Percentiles rank a stretch among this genome's conserved stretches.
These are phyloP conservation scores for Pseudocercospora vitis DNA, from an alignment of 2,329 filamentous ascomycete species.

Conservation along the genomic window DNA sequence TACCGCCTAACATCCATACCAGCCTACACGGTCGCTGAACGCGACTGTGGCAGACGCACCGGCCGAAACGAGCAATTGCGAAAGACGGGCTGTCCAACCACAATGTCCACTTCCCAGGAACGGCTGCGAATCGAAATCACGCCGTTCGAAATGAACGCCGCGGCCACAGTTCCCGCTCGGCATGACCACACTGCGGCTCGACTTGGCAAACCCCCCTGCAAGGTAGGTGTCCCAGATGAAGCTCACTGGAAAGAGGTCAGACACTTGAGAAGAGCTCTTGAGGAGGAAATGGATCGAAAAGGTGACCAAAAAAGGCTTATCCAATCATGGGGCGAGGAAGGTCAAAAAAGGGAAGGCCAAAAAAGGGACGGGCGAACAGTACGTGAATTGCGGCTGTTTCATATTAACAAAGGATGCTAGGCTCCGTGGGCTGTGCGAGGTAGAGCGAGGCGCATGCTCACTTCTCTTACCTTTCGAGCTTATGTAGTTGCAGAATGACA, in stretches of 20 bases:
- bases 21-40: background rate
- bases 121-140: background rate
- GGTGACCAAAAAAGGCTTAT: background rate
- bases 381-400: slow-evolving; percentile 2
- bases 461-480: slow-evolving; percentile 7
- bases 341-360: background rate
- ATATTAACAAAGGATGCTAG: slow-evolving; percentile 5
- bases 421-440: background rate
- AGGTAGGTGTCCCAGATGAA: background rate
- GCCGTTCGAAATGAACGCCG: too few relatives aligned
- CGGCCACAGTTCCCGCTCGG: too few relatives aligned
- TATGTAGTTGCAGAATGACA: slow-evolving; percentile 23
- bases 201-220: background rate
- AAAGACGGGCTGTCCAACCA: background rate
- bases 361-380: background rate
- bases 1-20: slow-evolving; percentile 5
- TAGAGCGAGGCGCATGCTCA: slow-evolving; percentile 2
- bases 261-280: too few relatives aligned
- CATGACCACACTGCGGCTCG: background rate
- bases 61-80: slow-evolving; percentile 1
- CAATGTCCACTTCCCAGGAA: background rate
- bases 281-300: background rate
- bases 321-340: background rate
- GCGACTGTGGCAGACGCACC: background rate
- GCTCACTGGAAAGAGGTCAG: background rate